phyloP scores from a whole-genome alignment of 2,329 filamentous ascomycete species.

The Colletotrichum camelliae region DNA sequence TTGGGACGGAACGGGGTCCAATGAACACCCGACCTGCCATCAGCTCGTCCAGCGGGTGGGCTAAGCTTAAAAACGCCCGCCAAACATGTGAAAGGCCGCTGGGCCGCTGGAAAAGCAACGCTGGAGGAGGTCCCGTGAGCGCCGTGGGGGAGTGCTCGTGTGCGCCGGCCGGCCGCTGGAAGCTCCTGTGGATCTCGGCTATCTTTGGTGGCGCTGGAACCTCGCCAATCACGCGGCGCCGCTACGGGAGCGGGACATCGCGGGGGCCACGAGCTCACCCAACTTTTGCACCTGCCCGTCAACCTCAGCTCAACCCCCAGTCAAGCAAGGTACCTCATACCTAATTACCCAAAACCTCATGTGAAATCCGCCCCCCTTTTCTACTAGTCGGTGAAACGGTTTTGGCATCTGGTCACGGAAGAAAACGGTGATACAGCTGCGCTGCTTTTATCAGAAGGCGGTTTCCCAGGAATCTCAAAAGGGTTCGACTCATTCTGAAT shows the following conservation, averaged over 20 bases:
- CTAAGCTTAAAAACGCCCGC: neutral
- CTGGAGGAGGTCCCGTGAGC: conserved; percentile 3
- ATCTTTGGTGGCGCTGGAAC: conserved; percentile 20
- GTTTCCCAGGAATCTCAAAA: neutral
- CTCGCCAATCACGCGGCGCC: conserved; percentile 19
- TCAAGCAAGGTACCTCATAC: neutral
- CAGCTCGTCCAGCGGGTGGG: neutral
- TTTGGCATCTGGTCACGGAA: neutral
- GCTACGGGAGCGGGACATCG: conserved; percentile 19
- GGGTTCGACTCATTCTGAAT: neutral
- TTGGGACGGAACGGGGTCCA: conserved; percentile 9
- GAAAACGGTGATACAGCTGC: neutral
- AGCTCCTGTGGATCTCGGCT: conserved; percentile 20
- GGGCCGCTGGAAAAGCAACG: neutral
- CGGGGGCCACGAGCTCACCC: neutral
- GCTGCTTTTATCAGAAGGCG: neutral
- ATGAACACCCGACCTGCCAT: neutral
- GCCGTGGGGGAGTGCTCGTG: neutral
- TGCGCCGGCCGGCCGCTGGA: conserved; percentile 15
- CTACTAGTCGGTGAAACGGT: conserved; percentile 17
- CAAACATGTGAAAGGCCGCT: conserved; percentile 5
- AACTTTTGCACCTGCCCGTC: neutral
- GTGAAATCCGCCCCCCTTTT: conserved; percentile 2
- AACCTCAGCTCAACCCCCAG: neutral
- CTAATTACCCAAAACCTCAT: conserved; percentile 1